Base-by-base conservation (phyloP, 139 green algal species). In the Pedinophyceae sp. region DNA sequence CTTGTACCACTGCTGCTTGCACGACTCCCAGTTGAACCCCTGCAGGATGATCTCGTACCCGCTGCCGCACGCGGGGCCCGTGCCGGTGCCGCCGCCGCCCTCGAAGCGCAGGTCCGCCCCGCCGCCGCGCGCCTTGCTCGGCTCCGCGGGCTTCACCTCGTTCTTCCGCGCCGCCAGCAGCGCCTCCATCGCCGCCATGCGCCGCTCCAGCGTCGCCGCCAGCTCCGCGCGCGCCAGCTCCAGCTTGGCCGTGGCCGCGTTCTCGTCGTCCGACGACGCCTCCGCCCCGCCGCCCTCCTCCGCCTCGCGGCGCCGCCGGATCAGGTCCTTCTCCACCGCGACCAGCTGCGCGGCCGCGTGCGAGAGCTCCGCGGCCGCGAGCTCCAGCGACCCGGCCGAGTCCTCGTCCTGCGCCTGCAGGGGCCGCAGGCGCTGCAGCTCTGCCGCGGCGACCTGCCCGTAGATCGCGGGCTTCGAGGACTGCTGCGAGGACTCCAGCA, bases 11-110 rank as follows among this genome's bases (percentile, higher is more conserved):
- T 51, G 4, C 39, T 81, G 65, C 62, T 84, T 79, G 60, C 75
- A 75, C 7, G 66, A 82, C 67, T 95, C 87, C 87, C 88, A 97
- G 71, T 97, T 95, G 75, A 95, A 95, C 30, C 57, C 82, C 75
- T 85, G 67, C 55, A 97, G 67, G 54, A 97, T 80, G 72, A 97
- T 85, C 70, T 97, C 87, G 51, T 80, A 76, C 2, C 88, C 88
- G 29, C 66, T 83, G 53, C 88, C 88, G 2, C 73, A 67, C 5
- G 79, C 78, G 24, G 79, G 74, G 3, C n/a, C n/a, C n/a, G n/a
- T n/a, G n/a, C n/a, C n/a, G n/a, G n/a, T n/a, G 55, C 7, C 1
- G 5, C 18, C 22, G 24, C 27, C 1, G 23, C 60, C 62, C 55
- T 51, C 25, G 49, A 71, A 71, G 49, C 58, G 49, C 24, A 66